Evolutionary conservation across 1,284 basidiomycete genomes (phyloP).

Genomic region (Xanthoconium separans): DNA sequence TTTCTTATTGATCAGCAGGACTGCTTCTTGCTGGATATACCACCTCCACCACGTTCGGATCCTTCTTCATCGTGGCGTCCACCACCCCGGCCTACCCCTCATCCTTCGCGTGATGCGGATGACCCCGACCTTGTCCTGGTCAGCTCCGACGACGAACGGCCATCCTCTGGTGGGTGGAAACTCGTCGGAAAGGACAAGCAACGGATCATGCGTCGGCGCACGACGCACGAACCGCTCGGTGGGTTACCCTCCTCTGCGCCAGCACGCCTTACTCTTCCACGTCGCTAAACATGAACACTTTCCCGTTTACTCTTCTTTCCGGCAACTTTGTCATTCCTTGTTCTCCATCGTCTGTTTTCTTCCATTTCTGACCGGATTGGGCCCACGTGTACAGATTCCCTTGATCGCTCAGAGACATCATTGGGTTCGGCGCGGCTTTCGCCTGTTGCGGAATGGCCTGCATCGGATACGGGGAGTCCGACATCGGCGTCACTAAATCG

Average conservation of each 20-base stretch:
- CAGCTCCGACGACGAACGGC: constrained; percentile 47
- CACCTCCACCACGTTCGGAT: constrained; percentile 54
- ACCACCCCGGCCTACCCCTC: constrained; percentile 8
- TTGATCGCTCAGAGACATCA: constrained; percentile 12
- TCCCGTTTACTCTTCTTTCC: not conserved
- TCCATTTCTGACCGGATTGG: constrained; percentile 8
- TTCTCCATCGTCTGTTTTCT: constrained; percentile 3
- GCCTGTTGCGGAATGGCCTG: constrained; percentile 43
- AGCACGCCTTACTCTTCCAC: constrained; percentile 26
- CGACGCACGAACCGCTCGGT: constrained; percentile 56
- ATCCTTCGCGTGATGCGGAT: constrained; percentile 20
- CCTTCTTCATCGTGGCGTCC: constrained; percentile 32
- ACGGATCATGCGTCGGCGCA: constrained; percentile 51
- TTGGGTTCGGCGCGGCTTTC: constrained; percentile 36
- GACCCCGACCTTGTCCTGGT: constrained; percentile 39
- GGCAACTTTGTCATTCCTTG: not conserved
- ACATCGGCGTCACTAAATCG: constrained; percentile 38
- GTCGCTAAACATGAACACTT: constrained; percentile 28
- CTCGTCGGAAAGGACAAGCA: constrained; percentile 41
- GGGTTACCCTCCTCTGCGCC: constrained; percentile 38
- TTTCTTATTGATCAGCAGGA: constrained; percentile 92
- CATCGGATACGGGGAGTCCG: constrained; percentile 25
- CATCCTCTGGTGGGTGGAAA: constrained; percentile 46
- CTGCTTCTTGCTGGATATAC: constrained; percentile 81
- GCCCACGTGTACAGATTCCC: constrained; percentile 19